These are phyloP conservation scores for Sugiyamaella boreocaroliniensis DNA, from an alignment of 805 yeast species.

Conservation along the genomic window DNA sequence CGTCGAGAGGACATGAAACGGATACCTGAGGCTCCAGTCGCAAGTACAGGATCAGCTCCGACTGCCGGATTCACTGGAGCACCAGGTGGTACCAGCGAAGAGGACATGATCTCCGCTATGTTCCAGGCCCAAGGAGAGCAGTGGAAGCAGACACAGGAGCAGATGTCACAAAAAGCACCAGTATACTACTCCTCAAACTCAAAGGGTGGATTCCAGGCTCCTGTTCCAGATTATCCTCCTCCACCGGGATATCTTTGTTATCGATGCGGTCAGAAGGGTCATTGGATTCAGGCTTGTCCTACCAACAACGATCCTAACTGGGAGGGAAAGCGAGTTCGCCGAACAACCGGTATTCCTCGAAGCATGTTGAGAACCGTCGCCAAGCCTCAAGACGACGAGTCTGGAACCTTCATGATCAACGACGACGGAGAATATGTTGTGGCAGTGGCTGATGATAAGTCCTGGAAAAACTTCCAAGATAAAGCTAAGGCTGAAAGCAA, in stretches of 20 bases:
- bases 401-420: slow-evolving; percentile 65
- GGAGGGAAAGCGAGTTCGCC: slow-evolving; percentile 83
- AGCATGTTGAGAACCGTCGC: slow-evolving; percentile 82
- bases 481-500: slow-evolving; percentile 37
- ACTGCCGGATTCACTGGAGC: slow-evolving; percentile 11
- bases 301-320: slow-evolving; percentile 86
- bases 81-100: slow-evolving; percentile 52
- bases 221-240: slow-evolving; percentile 60
- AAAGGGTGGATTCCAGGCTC: slow-evolving; percentile 31
- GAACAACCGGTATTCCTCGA: slow-evolving; percentile 97
- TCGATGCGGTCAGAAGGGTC: slow-evolving; percentile 92
- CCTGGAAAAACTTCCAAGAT: slow-evolving; percentile 84
- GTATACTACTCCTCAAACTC: slow-evolving; percentile 41
- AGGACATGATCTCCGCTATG: slow-evolving; percentile 83
- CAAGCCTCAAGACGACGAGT: slow-evolving; percentile 61
- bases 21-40: not conserved
- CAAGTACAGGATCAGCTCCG: slow-evolving; percentile 24
- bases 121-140: slow-evolving; percentile 88
- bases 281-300: slow-evolving; percentile 95
- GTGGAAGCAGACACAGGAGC: slow-evolving; percentile 92
- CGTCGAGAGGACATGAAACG: slow-evolving; percentile 30
- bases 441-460: slow-evolving; percentile 87
- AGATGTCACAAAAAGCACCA: slow-evolving; percentile 78
- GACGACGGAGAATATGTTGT: slow-evolving; percentile 94
- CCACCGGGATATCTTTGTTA: slow-evolving; percentile 97